These are phyloP conservation scores for Neonectria magnoliae DNA, from an alignment of 2,329 filamentous ascomycete genomes.

Conservation along the genomic window DNA sequence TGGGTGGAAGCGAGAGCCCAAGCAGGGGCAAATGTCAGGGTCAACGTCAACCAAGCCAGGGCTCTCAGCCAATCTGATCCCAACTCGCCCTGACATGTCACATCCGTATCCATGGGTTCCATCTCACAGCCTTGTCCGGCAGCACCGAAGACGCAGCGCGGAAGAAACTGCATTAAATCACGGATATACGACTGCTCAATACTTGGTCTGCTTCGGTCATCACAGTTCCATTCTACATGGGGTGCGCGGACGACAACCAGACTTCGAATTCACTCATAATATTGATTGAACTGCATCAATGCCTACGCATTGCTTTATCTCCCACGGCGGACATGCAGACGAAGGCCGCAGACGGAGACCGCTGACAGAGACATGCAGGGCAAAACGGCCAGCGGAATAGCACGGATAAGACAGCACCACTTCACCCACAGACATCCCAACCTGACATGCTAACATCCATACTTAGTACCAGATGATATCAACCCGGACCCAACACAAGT, in stretches of 20 bases:
- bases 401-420: conserved; percentile 7
- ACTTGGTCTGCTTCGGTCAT: conserved; percentile 11
- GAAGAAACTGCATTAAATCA: conserved; percentile 7
- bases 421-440: conserved; percentile 6
- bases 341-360: neutral
- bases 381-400: conserved; percentile 5
- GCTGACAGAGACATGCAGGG: neutral
- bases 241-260: neutral
- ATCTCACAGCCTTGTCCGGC: conserved; percentile 19
- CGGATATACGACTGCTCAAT: conserved; percentile 8
- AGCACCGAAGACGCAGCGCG: conserved; percentile 6
- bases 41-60: conserved; percentile 23
- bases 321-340: conserved; percentile 9
- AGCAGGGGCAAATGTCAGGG: conserved; percentile 25
- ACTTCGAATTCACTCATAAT: neutral
- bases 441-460: conserved; percentile 3
- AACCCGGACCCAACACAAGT: neutral
- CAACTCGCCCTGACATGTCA: conserved; percentile 3
- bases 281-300: neutral
- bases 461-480: conserved; percentile 11
- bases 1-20: conserved; percentile 16
- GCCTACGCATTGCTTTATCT: conserved; percentile 9
- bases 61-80: conserved; percentile 12
- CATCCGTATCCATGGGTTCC: conserved; percentile 16
- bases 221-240: conserved; percentile 16